phyloP scores from a whole-genome alignment of 306 rosid genomes.

The Castanopsis chinensis region DNA sequence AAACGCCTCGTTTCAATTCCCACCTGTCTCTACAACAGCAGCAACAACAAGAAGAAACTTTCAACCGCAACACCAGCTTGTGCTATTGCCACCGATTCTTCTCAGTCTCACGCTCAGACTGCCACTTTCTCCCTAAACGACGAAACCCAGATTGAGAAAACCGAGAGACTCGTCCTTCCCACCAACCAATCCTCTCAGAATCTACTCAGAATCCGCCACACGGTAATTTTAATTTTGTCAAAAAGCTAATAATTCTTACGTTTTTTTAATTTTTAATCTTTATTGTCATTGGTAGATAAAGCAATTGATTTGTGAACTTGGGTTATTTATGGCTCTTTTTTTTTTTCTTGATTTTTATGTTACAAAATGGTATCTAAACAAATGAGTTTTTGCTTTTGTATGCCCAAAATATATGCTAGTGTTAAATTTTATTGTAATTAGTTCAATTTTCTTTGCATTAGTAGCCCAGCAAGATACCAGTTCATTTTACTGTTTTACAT shows the following conservation, averaged over 20 bases:
- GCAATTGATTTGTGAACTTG: neutral
- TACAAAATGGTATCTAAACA: neutral
- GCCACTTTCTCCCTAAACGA: slow-evolving; percentile 24
- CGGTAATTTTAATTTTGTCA: slow-evolving; percentile 44
- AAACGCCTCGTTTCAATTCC: slow-evolving; percentile 28
- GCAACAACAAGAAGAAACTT: slow-evolving; percentile 21
- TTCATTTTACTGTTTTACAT: neutral
- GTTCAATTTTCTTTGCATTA: neutral
- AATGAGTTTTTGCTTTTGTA: neutral
- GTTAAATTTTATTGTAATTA: neutral
- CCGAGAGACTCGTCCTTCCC: slow-evolving; percentile 61
- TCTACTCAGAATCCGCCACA: slow-evolving; percentile 88
- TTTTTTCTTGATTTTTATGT: neutral
- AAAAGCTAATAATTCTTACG: neutral
- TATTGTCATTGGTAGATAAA: neutral
- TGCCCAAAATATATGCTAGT: neutral
- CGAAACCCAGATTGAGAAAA: neutral
- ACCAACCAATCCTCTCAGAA: slow-evolving; percentile 75
- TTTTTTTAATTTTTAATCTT: neutral
- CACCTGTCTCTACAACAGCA: slow-evolving; percentile 3
- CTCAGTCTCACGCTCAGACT: slow-evolving; percentile 30
- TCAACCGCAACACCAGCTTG: slow-evolving; percentile 27
- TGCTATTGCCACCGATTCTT: slow-evolving; percentile 55
- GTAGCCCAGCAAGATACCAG: neutral
- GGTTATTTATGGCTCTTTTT: neutral